phyloP scores from a whole-genome alignment of 176 grass and related monocot species.

The Paspalum notatum region DNA sequence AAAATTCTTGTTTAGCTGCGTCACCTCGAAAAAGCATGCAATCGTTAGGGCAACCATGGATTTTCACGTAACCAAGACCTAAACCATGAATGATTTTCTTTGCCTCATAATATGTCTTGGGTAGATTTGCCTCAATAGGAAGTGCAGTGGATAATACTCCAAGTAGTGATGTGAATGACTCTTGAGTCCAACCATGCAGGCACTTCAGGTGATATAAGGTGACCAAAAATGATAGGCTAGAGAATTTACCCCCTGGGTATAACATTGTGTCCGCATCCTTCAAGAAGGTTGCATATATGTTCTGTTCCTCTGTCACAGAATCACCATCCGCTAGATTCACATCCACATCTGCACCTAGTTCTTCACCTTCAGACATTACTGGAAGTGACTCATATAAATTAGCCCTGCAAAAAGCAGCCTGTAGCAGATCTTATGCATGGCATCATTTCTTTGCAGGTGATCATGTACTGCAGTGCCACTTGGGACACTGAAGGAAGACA shows the following conservation, averaged over 20 bases:
- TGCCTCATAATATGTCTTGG: neutral
- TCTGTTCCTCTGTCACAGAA: neutral
- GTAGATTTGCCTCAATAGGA: neutral
- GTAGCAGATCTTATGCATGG: no score
- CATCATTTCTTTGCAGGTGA: no score
- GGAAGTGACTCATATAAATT: no score
- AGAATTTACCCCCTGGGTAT: neutral
- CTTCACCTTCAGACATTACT: neutral
- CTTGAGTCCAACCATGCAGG: conserved; percentile 31
- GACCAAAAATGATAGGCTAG: neutral
- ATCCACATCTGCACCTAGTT: neutral
- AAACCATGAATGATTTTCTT: conserved; percentile 28
- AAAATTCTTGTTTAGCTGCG: neutral
- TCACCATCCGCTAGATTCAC: neutral
- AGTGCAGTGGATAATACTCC: neutral
- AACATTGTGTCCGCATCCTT: neutral
- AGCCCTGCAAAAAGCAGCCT: no score
- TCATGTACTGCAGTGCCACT: no score
- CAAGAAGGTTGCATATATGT: neutral
- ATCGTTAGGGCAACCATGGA: conserved; percentile 34
- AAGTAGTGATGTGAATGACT: conserved; percentile 10
- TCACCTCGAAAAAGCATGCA: no score
- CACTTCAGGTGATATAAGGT: conserved; percentile 25
- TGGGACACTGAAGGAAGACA: no score
- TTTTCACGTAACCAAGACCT: conserved; percentile 17